Percentiles rank a stretch among this genome's conserved stretches.
Evolutionary conservation across 2,329 filamentous ascomycete species (phyloP).

Genomic region (Monosporascus sp.): DNA sequence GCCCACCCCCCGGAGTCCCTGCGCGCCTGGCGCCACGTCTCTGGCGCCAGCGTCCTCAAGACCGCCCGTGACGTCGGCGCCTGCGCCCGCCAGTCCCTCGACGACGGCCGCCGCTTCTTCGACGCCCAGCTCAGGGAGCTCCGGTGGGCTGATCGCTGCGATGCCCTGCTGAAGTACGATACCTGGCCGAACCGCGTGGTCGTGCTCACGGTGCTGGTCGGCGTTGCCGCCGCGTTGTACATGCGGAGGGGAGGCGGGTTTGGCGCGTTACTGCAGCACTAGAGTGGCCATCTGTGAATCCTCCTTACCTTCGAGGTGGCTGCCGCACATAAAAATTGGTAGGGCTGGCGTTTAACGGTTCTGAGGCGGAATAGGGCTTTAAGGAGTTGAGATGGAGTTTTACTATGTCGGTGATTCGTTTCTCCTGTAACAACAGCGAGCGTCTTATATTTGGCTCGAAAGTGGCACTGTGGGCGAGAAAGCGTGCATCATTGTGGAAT

Average conservation of each 20-base stretch:
- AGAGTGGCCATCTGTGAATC: too few relatives aligned
- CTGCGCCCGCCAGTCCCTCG: conserved; percentile 51
- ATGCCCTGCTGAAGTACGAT: conserved; percentile 40
- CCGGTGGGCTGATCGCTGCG: conserved; percentile 55
- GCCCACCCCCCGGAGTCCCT: conserved; percentile 68
- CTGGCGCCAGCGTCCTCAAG: conserved; percentile 75
- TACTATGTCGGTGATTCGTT: not conserved
- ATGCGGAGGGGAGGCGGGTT: conserved; percentile 43
- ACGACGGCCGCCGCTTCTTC: conserved; percentile 66
- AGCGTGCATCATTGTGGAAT: too few relatives aligned
- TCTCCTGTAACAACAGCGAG: not conserved
- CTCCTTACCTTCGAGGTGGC: too few relatives aligned
- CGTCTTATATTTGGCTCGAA: too few relatives aligned
- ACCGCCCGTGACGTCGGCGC: conserved; percentile 58
- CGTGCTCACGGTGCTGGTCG: conserved; percentile 62
- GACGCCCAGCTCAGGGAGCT: conserved; percentile 68
- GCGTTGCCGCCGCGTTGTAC: conserved; percentile 59
- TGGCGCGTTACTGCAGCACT: not conserved
- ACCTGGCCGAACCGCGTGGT: conserved; percentile 63
- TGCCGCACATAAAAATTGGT: too few relatives aligned
- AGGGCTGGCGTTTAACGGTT: not conserved
- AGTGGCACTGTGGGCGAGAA: too few relatives aligned
- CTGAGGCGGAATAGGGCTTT: not conserved
- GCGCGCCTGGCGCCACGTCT: conserved; percentile 67
- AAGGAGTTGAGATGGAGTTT: not conserved